Conservation (phyloP, 371 early-diverging fungal genomes). For the Dichotomocladium elegans region DNA sequence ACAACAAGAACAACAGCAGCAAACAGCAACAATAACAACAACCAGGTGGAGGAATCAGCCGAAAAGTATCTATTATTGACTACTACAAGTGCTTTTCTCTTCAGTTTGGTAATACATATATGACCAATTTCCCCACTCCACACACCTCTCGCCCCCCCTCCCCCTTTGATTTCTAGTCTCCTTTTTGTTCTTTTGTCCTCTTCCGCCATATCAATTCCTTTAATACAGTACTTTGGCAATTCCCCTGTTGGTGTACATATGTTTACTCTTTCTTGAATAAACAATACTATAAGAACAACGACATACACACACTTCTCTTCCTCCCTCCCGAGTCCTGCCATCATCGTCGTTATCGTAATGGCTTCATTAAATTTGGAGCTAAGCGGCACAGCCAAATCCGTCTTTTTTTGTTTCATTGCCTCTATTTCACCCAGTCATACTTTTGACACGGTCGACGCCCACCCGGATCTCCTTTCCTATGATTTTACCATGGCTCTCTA, state of each 20-base stretch:
- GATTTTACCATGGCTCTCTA: conserved; percentile 24
- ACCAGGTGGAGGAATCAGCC: neutral
- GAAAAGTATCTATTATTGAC: no score
- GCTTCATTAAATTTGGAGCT: no score
- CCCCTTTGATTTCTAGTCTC: neutral
- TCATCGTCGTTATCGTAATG: no score
- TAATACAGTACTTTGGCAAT: neutral
- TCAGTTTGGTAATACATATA: no score
- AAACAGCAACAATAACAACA: neutral
- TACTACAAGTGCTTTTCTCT: no score
- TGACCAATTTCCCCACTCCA: conserved; percentile 1
- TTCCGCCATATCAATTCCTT: neutral
- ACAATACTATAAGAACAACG: neutral
- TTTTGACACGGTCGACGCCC: conserved; percentile 8
- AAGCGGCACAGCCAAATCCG: no score
- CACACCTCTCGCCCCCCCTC: no score
- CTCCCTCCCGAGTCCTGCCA: neutral
- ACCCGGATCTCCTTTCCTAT: conserved; percentile 14
- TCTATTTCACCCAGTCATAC: conserved; percentile 1
- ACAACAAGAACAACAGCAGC: neutral
- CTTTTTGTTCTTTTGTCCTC: no score
- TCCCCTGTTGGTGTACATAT: neutral
- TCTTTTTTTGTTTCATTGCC: neutral
- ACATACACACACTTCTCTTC: neutral
- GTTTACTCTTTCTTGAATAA: neutral